Evolutionary conservation across 73 alveolate genomes (phyloP).

Genomic region (Breviolum minutum): DNA sequence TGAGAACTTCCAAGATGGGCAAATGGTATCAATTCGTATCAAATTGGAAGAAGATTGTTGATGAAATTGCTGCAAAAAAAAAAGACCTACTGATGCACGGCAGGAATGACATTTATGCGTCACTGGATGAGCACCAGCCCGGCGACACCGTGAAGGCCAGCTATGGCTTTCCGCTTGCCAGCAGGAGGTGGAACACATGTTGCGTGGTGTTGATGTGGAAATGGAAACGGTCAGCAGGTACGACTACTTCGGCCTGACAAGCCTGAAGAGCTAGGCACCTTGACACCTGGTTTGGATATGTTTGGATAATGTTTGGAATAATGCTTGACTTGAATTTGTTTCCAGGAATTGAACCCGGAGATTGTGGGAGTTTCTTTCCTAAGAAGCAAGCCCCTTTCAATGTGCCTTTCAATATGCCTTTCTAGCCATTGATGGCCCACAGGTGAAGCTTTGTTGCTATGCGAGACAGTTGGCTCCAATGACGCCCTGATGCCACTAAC

Average conservation of each 20-base stretch:
- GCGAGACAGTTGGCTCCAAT: neutral
- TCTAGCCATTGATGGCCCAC: too few relatives aligned
- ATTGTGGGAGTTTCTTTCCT: neutral
- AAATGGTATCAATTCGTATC: neutral
- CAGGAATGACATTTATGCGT: slow-evolving; percentile 77
- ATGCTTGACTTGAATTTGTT: neutral
- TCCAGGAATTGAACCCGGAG: neutral
- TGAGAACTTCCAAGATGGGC: neutral
- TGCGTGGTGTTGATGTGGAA: too few relatives aligned
- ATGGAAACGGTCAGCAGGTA: neutral
- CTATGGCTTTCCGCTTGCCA: neutral
- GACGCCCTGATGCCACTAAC: neutral
- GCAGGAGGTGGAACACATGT: too few relatives aligned
- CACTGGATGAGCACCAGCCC: slow-evolving; percentile 67
- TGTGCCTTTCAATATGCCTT: too few relatives aligned
- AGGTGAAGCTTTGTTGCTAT: too few relatives aligned
- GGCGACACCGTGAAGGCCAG: slow-evolving; percentile 52
- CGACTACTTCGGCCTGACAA: slow-evolving; percentile 39
- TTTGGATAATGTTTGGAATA: neutral
- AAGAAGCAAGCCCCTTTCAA: neutral
- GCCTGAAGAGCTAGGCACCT: slow-evolving; percentile 38
- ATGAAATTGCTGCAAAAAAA: too few relatives aligned
- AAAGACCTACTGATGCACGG: neutral
- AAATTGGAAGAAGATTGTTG: too few relatives aligned
- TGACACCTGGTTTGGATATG: neutral